Percentiles rank a stretch among this genome's conserved stretches.
Conservation (phyloP, 2,329 filamentous ascomycete species). For the Basipetospora sp. region DNA sequence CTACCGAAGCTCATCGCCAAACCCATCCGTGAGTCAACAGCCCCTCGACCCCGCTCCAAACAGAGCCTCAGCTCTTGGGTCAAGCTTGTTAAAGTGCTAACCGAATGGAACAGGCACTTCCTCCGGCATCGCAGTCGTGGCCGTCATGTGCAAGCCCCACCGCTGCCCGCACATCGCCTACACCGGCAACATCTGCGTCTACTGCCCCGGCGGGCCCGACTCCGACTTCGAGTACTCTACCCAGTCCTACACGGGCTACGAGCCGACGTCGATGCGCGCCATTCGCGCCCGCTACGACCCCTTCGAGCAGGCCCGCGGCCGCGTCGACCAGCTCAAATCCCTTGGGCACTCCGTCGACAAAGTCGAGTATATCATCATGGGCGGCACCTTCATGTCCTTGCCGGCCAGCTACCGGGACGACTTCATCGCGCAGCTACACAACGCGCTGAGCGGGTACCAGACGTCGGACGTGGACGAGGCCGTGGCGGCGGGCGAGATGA, state of each 20-base stretch:
- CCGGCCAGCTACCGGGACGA: slow-evolving; percentile 76
- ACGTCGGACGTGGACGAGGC: slow-evolving; percentile 90
- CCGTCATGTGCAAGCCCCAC: slow-evolving; percentile 99
- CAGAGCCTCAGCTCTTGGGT: too few species aligned
- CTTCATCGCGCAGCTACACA: slow-evolving; percentile 92
- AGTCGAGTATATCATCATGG: slow-evolving; percentile 99
- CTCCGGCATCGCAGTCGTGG: slow-evolving; percentile 92
- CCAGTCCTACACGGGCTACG: slow-evolving; percentile 96
- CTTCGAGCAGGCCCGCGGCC: slow-evolving; percentile 88
- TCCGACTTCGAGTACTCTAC: slow-evolving; percentile 99
- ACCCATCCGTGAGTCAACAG: slow-evolving; percentile 55
- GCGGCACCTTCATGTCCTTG: slow-evolving; percentile 96
- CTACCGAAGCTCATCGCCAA: slow-evolving; percentile 92
- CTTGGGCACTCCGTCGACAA: slow-evolving; percentile 96
- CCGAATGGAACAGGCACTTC: slow-evolving; percentile 52
- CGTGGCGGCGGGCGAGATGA: slow-evolving; percentile 87
- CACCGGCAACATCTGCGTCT: slow-evolving; percentile 97
- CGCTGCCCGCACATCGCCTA: slow-evolving; percentile 95
- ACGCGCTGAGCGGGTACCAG: slow-evolving; percentile 89
- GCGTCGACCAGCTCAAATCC: slow-evolving; percentile 91
- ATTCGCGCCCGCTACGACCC: slow-evolving; percentile 95
- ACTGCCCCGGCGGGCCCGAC: slow-evolving; percentile 92
- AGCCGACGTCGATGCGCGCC: slow-evolving; percentile 95
- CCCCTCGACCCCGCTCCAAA: neutral
- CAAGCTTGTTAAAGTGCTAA: neutral